Evolutionary conservation across 1,284 basidiomycete genomes (phyloP), one percentile per base, ranked within the genome.

Genomic region (Athelia sp.): DNA sequence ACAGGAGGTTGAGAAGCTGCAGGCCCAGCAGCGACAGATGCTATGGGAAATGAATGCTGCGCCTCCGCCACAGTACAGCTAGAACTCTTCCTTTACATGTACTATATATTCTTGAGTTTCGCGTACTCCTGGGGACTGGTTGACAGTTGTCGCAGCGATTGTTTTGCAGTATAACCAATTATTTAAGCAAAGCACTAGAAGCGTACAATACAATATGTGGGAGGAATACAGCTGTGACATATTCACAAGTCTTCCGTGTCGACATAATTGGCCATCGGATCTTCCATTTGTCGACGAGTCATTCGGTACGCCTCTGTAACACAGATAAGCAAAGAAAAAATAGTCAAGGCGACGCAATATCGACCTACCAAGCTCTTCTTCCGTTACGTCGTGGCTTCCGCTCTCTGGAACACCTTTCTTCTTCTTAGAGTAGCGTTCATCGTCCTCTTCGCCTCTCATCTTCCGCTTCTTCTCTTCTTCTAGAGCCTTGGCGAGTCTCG

Each of bases 331-430:
- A 54, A 56, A 29, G 17, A 24, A 53, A 38, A 35, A 35, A 35
- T 21, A 32, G 8, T 35, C 45, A 11, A 47, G 14, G 36, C 4
- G 34, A 45, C 48, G 15, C 51, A 45, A 47, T n/a, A n/a, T n/a
- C n/a, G n/a, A 72, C 89, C 54, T 62, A 90, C 90, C 93, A 52
- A 98, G 80, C 62, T 98, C 86, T 64, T 95, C 94, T 68, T 98
- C 93, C 1, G 91, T 88, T 22, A 98, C 90, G 44, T 94, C 91
- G 59, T 78, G 79, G 57, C 70, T 59, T 52, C 46, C 66, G 23
- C 68, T 65, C 52, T 69, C 72, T 26, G 67, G 52, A 1, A 56
- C 72, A 51, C 68, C 73, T 63, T 78, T 84, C 60, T 68, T 73
- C 63, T 81, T 83, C 67, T 86, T 86, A 46, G 75, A 78, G 50